Evolutionary conservation across 495 filamentous ascomycete genomes (phyloP).

Genomic region (Wilcoxina mikolae): DNA sequence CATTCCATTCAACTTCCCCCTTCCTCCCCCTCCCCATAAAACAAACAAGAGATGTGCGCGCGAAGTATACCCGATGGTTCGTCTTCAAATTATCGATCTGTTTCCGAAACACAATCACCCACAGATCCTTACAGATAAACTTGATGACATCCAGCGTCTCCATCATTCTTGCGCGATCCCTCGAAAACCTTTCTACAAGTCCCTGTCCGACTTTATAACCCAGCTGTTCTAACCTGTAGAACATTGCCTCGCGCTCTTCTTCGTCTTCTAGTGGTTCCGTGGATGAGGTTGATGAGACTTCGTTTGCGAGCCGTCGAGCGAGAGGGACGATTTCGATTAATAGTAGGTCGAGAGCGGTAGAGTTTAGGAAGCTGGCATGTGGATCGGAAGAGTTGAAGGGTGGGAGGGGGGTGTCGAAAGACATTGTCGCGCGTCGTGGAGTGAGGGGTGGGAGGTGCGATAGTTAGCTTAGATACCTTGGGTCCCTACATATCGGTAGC

Average conservation of each 20-base stretch:
- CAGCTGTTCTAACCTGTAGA: constrained; percentile 64
- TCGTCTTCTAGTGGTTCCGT: constrained; percentile 42
- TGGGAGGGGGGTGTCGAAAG: constrained; percentile 54
- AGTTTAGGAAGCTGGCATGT: constrained; percentile 56
- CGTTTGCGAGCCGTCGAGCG: constrained; percentile 58
- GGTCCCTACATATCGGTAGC: too few species aligned
- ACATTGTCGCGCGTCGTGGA: constrained; percentile 42
- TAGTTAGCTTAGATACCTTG: too few species aligned
- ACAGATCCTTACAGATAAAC: constrained; percentile 95
- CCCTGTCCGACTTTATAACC: constrained; percentile 91
- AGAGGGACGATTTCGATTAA: constrained; percentile 93
- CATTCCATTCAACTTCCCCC: not conserved
- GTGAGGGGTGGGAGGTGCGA: not conserved
- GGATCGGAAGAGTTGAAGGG: constrained; percentile 64
- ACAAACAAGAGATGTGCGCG: not conserved
- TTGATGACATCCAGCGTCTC: constrained; percentile 88
- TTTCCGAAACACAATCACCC: constrained; percentile 86
- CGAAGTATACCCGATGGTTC: constrained; percentile 59
- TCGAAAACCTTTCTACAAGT: constrained; percentile 79
- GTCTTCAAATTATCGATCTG: constrained; percentile 98
- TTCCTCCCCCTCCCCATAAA: not conserved
- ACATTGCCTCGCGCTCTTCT: constrained; percentile 64
- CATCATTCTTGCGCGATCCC: constrained; percentile 70
- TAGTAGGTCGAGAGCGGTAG: constrained; percentile 78
- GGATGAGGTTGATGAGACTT: constrained; percentile 26